Conservation (phyloP, 331 rosid genomes). For the Rhamnella rubrinervis region DNA sequence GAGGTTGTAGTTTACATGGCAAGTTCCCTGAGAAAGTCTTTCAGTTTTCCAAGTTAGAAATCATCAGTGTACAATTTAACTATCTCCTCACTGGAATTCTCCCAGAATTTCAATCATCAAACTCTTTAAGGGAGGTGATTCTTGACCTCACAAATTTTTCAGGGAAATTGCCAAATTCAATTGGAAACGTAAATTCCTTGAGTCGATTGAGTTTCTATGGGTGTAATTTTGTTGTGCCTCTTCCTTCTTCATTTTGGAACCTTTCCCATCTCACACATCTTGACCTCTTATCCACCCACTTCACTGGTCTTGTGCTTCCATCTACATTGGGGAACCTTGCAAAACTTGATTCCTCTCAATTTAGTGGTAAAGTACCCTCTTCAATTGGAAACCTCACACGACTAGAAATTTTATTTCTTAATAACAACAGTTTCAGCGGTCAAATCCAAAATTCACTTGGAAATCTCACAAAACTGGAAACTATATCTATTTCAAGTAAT, state of each 20-base stretch:
- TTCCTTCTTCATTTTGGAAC: too few relatives aligned
- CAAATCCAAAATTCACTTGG: too few relatives aligned
- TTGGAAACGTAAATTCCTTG: background rate
- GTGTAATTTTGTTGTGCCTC: background rate
- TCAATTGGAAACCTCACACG: background rate
- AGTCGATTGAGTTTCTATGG: background rate
- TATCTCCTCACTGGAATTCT: background rate
- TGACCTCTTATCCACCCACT: too few relatives aligned
- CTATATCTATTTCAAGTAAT: fast-evolving
- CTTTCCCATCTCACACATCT: too few relatives aligned
- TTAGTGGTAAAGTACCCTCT: background rate
- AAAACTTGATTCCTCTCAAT: background rate
- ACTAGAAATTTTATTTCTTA: background rate
- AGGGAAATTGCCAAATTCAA: background rate
- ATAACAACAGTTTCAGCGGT: too few relatives aligned
- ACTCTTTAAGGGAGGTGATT: background rate
- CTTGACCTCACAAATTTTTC: background rate
- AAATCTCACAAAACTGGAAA: too few relatives aligned
- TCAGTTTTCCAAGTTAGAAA: background rate
- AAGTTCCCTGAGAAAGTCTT: background rate
- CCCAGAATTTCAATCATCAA: background rate
- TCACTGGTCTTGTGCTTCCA: too few relatives aligned
- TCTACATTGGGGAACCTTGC: background rate
- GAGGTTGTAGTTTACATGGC: background rate
- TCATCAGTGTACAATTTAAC: background rate